Conservation (phyloP, 768 basidiomycete genomes). For the Kwoniella pini region DNA sequence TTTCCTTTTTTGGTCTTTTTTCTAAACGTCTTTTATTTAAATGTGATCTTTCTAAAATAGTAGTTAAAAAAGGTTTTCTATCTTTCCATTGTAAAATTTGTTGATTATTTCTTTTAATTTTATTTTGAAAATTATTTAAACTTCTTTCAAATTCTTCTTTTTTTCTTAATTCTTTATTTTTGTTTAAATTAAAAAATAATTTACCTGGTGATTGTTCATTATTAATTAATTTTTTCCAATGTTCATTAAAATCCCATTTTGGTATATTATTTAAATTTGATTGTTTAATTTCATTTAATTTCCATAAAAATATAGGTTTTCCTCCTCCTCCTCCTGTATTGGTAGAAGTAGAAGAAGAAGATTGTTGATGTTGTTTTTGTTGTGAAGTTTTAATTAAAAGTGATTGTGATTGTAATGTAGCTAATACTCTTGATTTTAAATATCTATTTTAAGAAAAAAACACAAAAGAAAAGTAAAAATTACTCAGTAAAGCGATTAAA, state of each 20-base stretch:
- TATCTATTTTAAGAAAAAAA: no score
- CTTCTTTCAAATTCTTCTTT: constrained; percentile 14
- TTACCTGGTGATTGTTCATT: constrained; percentile 11
- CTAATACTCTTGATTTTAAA: constrained; percentile 36
- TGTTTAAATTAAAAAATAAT: constrained; percentile 8
- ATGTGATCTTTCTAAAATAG: constrained; percentile 33
- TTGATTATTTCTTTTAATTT: constrained; percentile 28
- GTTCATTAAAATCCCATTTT: not conserved
- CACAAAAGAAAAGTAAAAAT: no score
- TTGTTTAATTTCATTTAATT: not conserved
- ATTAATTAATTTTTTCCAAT: constrained; percentile 29
- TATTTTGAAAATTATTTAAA: constrained; percentile 3
- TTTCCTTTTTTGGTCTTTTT: constrained; percentile 36
- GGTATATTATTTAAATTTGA: not conserved
- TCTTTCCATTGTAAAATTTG: constrained; percentile 34
- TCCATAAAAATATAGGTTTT: constrained; percentile 17
- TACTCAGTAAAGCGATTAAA: no score
- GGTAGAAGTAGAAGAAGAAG: not conserved
- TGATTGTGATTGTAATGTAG: constrained; percentile 33
- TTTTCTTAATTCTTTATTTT: constrained; percentile 1
- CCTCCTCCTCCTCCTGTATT: not conserved
- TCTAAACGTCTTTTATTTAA: constrained; percentile 36
- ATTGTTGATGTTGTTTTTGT: no score
- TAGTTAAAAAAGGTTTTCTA: constrained; percentile 28
- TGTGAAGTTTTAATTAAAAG: constrained; percentile 22